A percentile compares a stretch with the other conserved stretches of the same genome.
Evolutionary conservation across 768 basidiomycete species (phyloP).

Genomic region (Leccinum longicurvipes): DNA sequence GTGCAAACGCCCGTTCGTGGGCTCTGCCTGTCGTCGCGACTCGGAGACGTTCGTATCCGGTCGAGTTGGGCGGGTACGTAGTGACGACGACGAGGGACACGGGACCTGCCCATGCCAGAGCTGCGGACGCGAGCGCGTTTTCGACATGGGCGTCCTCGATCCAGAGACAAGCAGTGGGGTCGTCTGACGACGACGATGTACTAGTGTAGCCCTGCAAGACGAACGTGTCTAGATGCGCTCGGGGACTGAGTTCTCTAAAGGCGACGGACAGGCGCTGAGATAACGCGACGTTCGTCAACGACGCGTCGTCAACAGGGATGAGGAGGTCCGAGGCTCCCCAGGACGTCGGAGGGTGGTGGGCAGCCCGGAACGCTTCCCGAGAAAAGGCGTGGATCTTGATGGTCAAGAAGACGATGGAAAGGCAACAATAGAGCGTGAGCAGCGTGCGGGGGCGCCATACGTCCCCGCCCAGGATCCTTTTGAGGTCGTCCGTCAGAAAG

Average conservation of each 20-base stretch:
- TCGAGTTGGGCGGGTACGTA: conserved; percentile 27
- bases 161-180: conserved; percentile 53
- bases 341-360: neutral
- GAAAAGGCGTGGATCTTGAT: conserved; percentile 21
- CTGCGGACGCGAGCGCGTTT: conserved; percentile 34
- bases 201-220: conserved; percentile 24
- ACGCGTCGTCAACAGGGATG: too few species aligned
- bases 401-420: conserved; percentile 40
- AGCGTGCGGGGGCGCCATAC: conserved; percentile 32
- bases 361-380: conserved; percentile 1
- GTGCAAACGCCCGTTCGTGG: conserved; percentile 15
- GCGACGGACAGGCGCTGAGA: conserved; percentile 36
- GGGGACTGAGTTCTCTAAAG: conserved; percentile 28
- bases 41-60: conserved; percentile 18
- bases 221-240: conserved; percentile 35
- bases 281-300: conserved; percentile 28
- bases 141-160: conserved; percentile 35
- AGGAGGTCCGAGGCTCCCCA: too few species aligned
- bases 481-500: conserved; percentile 26
- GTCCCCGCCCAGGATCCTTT: conserved; percentile 21
- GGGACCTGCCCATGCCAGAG: conserved; percentile 47
- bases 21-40: neutral
- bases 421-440: conserved; percentile 38
- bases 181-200: neutral
- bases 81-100: conserved; percentile 49